These are phyloP conservation scores for Silene latifolia DNA, from an alignment of 148 eudicot genomes.

Conservation along the genomic window DNA sequence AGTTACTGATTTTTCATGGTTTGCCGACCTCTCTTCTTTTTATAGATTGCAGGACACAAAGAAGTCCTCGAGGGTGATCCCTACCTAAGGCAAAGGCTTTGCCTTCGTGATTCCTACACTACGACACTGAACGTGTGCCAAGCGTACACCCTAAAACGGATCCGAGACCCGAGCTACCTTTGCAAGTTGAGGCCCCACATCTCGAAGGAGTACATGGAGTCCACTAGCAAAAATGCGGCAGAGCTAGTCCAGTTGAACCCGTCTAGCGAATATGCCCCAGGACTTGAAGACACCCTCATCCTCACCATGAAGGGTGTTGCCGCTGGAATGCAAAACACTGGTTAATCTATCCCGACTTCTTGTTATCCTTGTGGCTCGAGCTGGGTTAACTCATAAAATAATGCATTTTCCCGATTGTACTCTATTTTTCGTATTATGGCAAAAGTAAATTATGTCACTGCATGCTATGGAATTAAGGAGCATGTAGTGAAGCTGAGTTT, in stretches of 20 bases:
- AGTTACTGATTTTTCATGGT: not conserved
- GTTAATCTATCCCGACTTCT: slow-evolving; percentile 35
- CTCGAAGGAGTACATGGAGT: slow-evolving; percentile 68
- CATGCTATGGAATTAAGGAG: slow-evolving; percentile 1
- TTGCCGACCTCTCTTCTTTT: not conserved
- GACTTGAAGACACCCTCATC: slow-evolving; percentile 95
- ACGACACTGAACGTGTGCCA: slow-evolving; percentile 82
- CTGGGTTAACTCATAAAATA: not conserved
- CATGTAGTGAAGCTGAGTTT: slow-evolving; percentile 1
- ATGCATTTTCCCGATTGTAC: not conserved
- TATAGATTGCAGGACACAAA: slow-evolving; percentile 87
- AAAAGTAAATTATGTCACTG: not conserved
- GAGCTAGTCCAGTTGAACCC: slow-evolving; percentile 84
- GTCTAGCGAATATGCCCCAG: slow-evolving; percentile 94
- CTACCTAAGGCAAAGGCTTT: slow-evolving; percentile 79
- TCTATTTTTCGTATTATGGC: not conserved
- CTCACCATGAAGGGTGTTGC: slow-evolving; percentile 99
- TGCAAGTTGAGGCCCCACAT: slow-evolving; percentile 79
- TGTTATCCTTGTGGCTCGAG: slow-evolving; percentile 1
- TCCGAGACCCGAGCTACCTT: slow-evolving; percentile 74
- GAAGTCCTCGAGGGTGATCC: slow-evolving; percentile 88
- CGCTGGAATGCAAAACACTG: slow-evolving; percentile 96
- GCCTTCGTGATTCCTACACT: slow-evolving; percentile 84
- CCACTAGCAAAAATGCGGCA: slow-evolving; percentile 57
- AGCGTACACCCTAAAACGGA: slow-evolving; percentile 81